phyloP scores from a whole-genome alignment of 768 basidiomycete species.

The Boletus speciosus region DNA sequence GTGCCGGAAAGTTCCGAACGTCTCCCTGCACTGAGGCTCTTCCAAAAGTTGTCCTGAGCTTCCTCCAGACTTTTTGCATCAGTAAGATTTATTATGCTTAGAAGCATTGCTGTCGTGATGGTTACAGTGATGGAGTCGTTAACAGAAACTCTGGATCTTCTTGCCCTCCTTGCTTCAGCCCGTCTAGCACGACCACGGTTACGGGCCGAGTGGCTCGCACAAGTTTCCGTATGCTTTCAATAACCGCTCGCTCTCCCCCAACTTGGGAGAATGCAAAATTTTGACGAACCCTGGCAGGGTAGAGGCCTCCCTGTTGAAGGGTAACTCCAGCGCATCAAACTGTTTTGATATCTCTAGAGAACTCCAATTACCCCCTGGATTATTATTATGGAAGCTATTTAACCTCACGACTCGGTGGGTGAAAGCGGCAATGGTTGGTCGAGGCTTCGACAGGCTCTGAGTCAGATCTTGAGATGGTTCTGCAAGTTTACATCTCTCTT shows the following conservation, averaged over 20 bases:
- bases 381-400: conserved; percentile 28
- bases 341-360: conserved; percentile 12
- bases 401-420: conserved; percentile 6
- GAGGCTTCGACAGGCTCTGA: conserved; percentile 11
- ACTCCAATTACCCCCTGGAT: conserved; percentile 13
- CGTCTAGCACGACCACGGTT: not conserved
- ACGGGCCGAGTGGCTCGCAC: not conserved
- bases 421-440: conserved; percentile 13
- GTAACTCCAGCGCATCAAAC: conserved; percentile 1
- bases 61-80: conserved; percentile 25
- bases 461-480: conserved; percentile 20
- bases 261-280: not conserved
- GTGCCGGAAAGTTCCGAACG: conserved; percentile 25
- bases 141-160: conserved; percentile 4
- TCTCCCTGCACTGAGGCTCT: conserved; percentile 5
- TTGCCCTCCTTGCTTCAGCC: conserved; percentile 1
- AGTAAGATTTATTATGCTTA: conserved; percentile 22
- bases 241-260: not conserved
- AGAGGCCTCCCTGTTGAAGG: not conserved
- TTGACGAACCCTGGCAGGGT: not conserved
- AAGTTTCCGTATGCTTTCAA: not conserved
- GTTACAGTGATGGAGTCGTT: conserved; percentile 23
- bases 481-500: conserved; percentile 17
- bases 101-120: conserved; percentile 27
- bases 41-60: conserved; percentile 15